phyloP scores from a whole-genome alignment of 2,329 filamentous ascomycete species.

The Eurotiales sp. region DNA sequence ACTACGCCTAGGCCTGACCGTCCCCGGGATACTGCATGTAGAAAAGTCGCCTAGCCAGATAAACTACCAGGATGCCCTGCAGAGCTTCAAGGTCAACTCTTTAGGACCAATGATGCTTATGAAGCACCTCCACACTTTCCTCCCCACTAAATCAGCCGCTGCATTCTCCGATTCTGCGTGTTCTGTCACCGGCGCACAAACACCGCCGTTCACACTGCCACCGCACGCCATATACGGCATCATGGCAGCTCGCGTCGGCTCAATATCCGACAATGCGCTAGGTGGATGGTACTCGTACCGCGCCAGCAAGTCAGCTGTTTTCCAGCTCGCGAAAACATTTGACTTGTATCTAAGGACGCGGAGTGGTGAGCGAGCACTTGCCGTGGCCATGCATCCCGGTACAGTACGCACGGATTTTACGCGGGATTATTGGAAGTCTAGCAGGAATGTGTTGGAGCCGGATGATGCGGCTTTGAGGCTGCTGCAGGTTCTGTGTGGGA shows the following conservation, averaged over 20 bases:
- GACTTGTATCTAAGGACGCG: not conserved
- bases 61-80: constrained; percentile 56
- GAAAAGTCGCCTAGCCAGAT: constrained; percentile 69
- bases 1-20: constrained; percentile 64
- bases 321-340: not conserved
- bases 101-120: constrained; percentile 71
- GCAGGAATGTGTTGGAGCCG: constrained; percentile 64
- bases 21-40: constrained; percentile 69
- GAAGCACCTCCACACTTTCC: constrained; percentile 68
- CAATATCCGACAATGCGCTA: too few relatives aligned
- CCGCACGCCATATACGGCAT: too few relatives aligned
- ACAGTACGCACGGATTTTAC: constrained; percentile 46
- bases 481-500: constrained; percentile 53
- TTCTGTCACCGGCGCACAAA: too few relatives aligned
- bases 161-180: not conserved
- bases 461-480: constrained; percentile 65
- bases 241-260: too few relatives aligned
- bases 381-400: not conserved
- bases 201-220: too few relatives aligned
- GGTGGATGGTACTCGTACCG: too few relatives aligned
- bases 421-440: constrained; percentile 63
- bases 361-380: not conserved
- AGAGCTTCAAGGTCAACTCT: constrained; percentile 69
- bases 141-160: constrained; percentile 57
- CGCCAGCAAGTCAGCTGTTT: too few relatives aligned